Evolutionary conservation across 495 filamentous ascomycete genomes (phyloP).

Genomic region (Penicillium diatomitis): DNA sequence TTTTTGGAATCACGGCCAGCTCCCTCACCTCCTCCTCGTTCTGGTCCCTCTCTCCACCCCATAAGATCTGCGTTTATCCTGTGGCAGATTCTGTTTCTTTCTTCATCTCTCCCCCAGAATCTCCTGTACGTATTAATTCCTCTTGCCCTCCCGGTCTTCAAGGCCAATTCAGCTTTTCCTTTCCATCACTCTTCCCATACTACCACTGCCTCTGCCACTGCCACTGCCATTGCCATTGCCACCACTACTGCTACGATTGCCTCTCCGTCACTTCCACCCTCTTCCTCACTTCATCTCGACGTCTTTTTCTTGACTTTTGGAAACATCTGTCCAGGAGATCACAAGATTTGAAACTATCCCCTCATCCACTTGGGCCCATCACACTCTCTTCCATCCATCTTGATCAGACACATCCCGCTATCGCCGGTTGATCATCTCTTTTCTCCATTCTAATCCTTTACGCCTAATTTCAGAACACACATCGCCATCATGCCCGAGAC

Average conservation of each 20-base stretch:
- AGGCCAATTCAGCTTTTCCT: not conserved
- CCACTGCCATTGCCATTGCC: not conserved
- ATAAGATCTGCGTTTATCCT: not conserved
- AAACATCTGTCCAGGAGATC: too few species aligned
- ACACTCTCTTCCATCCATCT: not conserved
- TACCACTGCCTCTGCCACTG: not conserved
- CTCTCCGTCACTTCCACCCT: constrained; percentile 2
- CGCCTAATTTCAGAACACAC: not conserved
- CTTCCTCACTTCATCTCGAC: not conserved
- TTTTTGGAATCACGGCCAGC: constrained; percentile 30
- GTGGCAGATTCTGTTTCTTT: constrained; percentile 2
- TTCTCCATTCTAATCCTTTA: not conserved
- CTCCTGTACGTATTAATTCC: not conserved
- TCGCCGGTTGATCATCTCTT: not conserved
- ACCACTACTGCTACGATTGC: not conserved
- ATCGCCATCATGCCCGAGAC: constrained; percentile 76
- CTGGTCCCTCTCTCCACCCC: constrained; percentile 1
- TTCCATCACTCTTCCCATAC: too few species aligned
- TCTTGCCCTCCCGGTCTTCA: not conserved
- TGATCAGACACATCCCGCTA: not conserved
- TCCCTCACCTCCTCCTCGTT: constrained; percentile 3
- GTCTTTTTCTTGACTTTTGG: not conserved
- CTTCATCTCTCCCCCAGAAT: not conserved
- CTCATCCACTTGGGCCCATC: not conserved
- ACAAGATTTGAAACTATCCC: not conserved